Evolutionary conservation across 1,139 yeast species (phyloP).

Genomic region (Suhomyces kunorum): DNA sequence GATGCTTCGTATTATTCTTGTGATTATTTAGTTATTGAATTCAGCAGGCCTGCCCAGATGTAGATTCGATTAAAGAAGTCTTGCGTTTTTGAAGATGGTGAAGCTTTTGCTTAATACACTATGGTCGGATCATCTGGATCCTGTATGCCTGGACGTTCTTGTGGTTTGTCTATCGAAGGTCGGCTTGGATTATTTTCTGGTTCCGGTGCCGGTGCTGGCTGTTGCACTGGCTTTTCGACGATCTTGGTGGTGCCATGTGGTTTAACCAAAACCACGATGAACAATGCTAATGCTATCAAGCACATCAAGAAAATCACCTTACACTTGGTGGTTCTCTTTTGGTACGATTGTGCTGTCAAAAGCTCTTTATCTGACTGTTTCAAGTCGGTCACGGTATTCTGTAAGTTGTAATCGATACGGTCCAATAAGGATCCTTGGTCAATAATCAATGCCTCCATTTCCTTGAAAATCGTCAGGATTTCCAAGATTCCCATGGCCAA

Average conservation of each 20-base stretch:
- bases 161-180: neutral
- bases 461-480: conserved; percentile 88
- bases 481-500: conserved; percentile 94
- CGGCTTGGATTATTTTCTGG: neutral
- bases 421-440: conserved; percentile 95
- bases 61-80: conserved; percentile 1
- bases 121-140: neutral
- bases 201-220: conserved; percentile 8
- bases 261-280: conserved; percentile 69
- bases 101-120: no score
- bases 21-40: conserved; percentile 5
- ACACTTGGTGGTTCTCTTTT: conserved; percentile 87
- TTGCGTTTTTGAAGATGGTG: no score
- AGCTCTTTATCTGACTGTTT: conserved; percentile 78
- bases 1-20: conserved; percentile 4
- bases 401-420: conserved; percentile 87
- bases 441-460: conserved; percentile 85
- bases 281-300: conserved; percentile 68
- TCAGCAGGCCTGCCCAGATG: conserved; percentile 11
- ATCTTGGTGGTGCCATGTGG: conserved; percentile 46
- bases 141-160: neutral
- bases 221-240: conserved; percentile 25
- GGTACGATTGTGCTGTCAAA: conserved; percentile 74
- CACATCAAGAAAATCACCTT: conserved; percentile 75
- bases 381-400: conserved; percentile 73